Evolutionary conservation across 164 flowering plant genomes (phyloP), one percentile per base, ranked within the genome.

Genomic region (Piper betle): DNA sequence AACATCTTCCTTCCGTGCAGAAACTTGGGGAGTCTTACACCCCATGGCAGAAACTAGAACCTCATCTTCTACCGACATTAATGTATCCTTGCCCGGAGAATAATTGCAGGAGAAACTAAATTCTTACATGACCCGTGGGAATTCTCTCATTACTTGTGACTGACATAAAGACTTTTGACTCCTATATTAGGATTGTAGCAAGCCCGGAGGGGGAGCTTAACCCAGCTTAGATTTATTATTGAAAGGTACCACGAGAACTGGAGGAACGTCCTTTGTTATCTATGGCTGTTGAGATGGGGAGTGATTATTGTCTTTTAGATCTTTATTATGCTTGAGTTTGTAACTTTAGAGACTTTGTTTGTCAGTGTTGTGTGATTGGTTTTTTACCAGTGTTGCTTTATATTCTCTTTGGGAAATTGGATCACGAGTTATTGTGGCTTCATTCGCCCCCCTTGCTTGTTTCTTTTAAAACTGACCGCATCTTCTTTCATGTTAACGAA

Each of bases 11-110:
- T 84, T 75, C 57, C 88, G 78, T 8, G 84, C 78, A 40, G 95
- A 87, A 40, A 78, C 66, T 59, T 87, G 95, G 96, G 71, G 91
- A 25, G 53, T 88, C 3, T 39, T 83, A 59, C 81, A 83, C 60
- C 54, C 79, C 4, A n/a, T 75, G 54, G 73, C 66, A 42, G 97
- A 88, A 8, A 62, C 84, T 1, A 82, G 85, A 71, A 84, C 69
- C 69, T 79, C 83, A 60, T 73, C 83, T 8, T 55, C 53, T 37
- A 72, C 94, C 54, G 96, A 93, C 74, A 84, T 81, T 50, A 85
- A 92, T 62, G 76, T 79, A 53, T 73, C 89, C 15, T 63, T 85
- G 74, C 90, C 79, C 6, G 82, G 71, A 58, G 76, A 79, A 37
- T 81, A 67, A 55, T 15, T 7, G 50, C 12, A 20, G 39, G 16